phyloP scores from a whole-genome alignment of 2,329 filamentous ascomycete genomes.

The Fusarium denticulatum region DNA sequence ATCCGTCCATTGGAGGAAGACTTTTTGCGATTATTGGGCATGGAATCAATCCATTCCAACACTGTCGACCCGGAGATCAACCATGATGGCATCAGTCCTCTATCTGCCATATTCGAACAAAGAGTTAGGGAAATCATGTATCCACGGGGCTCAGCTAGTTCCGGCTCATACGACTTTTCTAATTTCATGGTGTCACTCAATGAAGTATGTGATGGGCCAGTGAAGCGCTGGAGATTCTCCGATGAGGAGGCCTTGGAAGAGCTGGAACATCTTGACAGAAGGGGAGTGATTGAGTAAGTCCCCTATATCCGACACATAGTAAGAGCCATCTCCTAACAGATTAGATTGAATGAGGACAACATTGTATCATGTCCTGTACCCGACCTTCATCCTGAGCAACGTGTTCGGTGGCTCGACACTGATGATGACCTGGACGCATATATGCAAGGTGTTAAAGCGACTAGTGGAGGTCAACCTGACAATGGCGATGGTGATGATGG shows the following conservation, averaged over 20 bases:
- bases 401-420: conserved; percentile 25
- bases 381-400: conserved; percentile 37
- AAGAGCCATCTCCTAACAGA: conserved; percentile 5
- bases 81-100: background rate
- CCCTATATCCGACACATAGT: background rate
- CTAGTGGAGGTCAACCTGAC: background rate
- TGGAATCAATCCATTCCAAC: conserved; percentile 15
- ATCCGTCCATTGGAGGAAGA: conserved; percentile 39
- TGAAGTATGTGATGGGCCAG: conserved; percentile 21
- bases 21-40: conserved; percentile 38
- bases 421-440: background rate
- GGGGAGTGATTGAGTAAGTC: conserved; percentile 27
- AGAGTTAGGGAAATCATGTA: conserved; percentile 39
- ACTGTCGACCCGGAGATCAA: background rate
- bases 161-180: conserved; percentile 22
- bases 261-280: background rate
- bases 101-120: conserved; percentile 30
- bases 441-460: background rate
- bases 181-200: conserved; percentile 43
- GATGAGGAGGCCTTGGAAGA: conserved; percentile 27
- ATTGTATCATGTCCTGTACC: background rate
- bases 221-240: conserved; percentile 39
- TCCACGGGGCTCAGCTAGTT: conserved; percentile 18
- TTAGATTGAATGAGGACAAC: background rate
- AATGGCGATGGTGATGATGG: background rate